Evolutionary conservation across 768 basidiomycete genomes (phyloP), one percentile per base, ranked within the genome.

Genomic region (Sporobolomyces roseus): DNA sequence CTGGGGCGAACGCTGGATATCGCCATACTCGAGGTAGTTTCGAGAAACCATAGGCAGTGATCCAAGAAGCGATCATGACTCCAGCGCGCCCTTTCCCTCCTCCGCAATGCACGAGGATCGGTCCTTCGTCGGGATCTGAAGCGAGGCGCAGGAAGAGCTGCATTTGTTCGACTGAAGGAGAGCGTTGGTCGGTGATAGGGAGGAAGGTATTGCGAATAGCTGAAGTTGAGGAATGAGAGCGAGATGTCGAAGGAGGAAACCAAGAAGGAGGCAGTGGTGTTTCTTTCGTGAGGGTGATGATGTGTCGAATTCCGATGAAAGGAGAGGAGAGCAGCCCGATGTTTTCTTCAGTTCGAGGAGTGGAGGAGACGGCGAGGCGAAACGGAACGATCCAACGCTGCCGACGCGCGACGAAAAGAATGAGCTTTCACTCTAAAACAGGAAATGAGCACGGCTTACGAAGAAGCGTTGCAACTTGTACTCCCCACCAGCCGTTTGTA

Each of bases 21-120:
- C 5, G 1, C 56, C 56, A 66, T 12, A 13, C 19, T 13, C 33
- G 12, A 3, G 51, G 52, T 1, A 83, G 82, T 38, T 77, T 78
- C 19, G 76, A 75, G 76, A 85, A 86, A 2, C 85, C 85, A 73
- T 81, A 84, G 0, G 85, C 84, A 32, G 81, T 81, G 53, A 87
- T 78, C 70, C 85, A 85, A 68, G 85, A 85, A 0, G 85, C 86
- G 8, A 83, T 82, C 0, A 86, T 83, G 1, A 84, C 85, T 21
- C 86, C 85, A 29, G 85, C 85, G 14, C 85, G 81, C 0, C 85
- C 85, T 68, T 85, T 85, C 3, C 85, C 86, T 9, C 85, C 85
- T 6, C 84, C 85, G 72, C 85, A 86, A 68, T 86, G 85, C 3
- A 86, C 78, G 19, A 86, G 77, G 12, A 85, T 70, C 0, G 85